Evolutionary conservation across 345 rosid species (phyloP).

Genomic region (Erysimum cheiranthoides): DNA sequence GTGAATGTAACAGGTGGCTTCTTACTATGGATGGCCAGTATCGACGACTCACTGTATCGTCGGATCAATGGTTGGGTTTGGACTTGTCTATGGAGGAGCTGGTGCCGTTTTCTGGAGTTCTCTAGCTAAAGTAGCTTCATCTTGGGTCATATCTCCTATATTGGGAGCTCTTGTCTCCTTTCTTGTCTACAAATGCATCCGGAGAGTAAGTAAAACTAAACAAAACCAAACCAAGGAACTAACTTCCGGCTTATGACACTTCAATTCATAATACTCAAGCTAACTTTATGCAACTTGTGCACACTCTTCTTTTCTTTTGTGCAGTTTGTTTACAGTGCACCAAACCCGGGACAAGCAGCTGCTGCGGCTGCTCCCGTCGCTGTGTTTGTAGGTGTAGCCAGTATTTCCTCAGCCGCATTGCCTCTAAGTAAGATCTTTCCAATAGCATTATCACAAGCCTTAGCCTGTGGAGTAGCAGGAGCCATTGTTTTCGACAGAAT

Average conservation of each 20-base stretch:
- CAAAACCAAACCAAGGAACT: not conserved
- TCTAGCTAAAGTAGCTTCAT: conserved; percentile 83
- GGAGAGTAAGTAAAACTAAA: conserved; percentile 64
- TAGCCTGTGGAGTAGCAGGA: conserved; percentile 82
- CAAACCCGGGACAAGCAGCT: conserved; percentile 92
- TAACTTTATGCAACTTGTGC: not conserved
- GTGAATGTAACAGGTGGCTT: conserved; percentile 64
- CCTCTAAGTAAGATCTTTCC: conserved; percentile 75
- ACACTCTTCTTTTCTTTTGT: not conserved
- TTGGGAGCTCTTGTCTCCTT: conserved; percentile 87
- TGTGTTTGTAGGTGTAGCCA: conserved; percentile 76
- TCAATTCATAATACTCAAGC: not conserved
- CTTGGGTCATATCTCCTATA: conserved; percentile 94
- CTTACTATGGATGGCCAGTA: conserved; percentile 95
- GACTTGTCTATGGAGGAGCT: conserved; percentile 88
- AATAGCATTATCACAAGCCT: conserved; percentile 69
- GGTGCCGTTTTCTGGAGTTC: conserved; percentile 98
- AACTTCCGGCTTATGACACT: not conserved
- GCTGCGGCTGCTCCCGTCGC: conserved; percentile 87
- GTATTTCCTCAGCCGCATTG: conserved; percentile 86
- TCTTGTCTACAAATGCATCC: conserved; percentile 94
- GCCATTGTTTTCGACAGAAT: conserved; percentile 70
- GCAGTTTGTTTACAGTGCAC: conserved; percentile 97
- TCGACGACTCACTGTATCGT: conserved; percentile 97
- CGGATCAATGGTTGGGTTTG: conserved; percentile 99